These are phyloP conservation scores for Byssoonygena ceratinophila DNA, from an alignment of 2,329 filamentous ascomycete genomes.

Conservation along the genomic window DNA sequence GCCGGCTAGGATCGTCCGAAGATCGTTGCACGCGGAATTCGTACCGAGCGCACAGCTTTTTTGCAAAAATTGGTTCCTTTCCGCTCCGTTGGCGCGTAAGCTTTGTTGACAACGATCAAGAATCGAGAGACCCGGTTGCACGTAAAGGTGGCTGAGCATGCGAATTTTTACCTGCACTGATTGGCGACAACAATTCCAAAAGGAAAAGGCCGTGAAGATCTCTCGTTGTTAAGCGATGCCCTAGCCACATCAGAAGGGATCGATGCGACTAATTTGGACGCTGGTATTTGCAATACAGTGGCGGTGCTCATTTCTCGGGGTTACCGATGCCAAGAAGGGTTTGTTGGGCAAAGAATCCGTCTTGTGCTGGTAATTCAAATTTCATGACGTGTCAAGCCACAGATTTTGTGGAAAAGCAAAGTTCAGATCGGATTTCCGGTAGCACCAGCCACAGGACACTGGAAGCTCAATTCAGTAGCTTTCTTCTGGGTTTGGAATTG, in stretches of 20 bases:
- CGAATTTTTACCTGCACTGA: neutral
- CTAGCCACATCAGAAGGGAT: neutral
- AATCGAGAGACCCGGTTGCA: neutral
- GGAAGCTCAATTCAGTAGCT: neutral
- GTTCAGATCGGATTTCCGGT: neutral
- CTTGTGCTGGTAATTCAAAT: slow-evolving; percentile 1
- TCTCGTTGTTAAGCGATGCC: neutral
- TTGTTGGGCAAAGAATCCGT: neutral
- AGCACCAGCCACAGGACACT: neutral
- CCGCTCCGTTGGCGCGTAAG: neutral
- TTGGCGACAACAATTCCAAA: neutral
- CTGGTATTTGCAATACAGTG: neutral
- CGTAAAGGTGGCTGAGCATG: neutral
- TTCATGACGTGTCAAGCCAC: slow-evolving; percentile 11
- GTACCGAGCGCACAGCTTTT: neutral
- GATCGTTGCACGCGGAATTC: neutral
- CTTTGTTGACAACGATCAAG: neutral
- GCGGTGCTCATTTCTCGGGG: neutral
- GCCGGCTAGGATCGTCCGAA: neutral
- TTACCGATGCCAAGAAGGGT: slow-evolving; percentile 1
- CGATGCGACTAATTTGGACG: neutral
- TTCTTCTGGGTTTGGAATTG: too few species aligned
- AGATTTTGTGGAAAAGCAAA: neutral
- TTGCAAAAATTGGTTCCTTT: neutral
- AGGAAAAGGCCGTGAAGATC: neutral